These are phyloP conservation scores for Ogataea glucozyma DNA, from an alignment of 805 yeast genomes.

Conservation along the genomic window DNA sequence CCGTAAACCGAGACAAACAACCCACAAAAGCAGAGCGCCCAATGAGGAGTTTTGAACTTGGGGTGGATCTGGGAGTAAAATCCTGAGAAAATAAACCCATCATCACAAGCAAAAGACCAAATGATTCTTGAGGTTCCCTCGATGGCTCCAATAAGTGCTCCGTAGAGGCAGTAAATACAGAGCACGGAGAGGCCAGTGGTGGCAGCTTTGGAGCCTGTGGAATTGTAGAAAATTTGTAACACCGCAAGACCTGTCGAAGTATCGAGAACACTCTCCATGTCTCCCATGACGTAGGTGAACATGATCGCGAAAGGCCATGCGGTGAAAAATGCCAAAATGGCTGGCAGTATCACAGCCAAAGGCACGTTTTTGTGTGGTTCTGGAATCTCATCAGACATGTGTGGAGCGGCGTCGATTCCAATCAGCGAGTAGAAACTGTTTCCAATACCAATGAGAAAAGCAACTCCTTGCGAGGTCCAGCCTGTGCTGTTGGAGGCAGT, in stretches of 20 bases:
- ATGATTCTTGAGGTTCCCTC: conserved; percentile 16
- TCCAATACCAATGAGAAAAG: conserved; percentile 31
- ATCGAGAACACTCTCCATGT: conserved; percentile 18
- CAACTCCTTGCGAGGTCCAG: conserved; percentile 31
- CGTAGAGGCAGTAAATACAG: conserved; percentile 14
- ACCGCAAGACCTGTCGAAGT: conserved; percentile 16
- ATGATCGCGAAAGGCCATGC: conserved; percentile 33
- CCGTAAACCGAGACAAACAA: conserved; percentile 59
- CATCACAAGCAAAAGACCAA: conserved; percentile 31
- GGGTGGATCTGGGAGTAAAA: conserved; percentile 23
- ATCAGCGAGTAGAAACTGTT: conserved; percentile 32
- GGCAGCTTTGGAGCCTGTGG: conserved; percentile 17
- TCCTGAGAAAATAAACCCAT: conserved; percentile 29
- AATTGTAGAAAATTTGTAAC: conserved; percentile 19
- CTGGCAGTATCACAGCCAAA: conserved; percentile 33
- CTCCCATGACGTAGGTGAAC: conserved; percentile 33
- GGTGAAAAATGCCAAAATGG: conserved; percentile 30
- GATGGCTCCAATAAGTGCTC: conserved; percentile 19
- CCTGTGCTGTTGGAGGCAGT: conserved; percentile 31
- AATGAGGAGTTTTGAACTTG: conserved; percentile 24
- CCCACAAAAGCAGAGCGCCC: conserved; percentile 39
- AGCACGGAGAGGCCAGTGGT: conserved; percentile 17
- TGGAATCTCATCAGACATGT: conserved; percentile 36
- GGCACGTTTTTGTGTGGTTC: conserved; percentile 34
- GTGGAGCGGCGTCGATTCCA: conserved; percentile 36